Base-by-base conservation (phyloP, 2,329 filamentous ascomycete species). In the Botrytis pseudocinerea region DNA sequence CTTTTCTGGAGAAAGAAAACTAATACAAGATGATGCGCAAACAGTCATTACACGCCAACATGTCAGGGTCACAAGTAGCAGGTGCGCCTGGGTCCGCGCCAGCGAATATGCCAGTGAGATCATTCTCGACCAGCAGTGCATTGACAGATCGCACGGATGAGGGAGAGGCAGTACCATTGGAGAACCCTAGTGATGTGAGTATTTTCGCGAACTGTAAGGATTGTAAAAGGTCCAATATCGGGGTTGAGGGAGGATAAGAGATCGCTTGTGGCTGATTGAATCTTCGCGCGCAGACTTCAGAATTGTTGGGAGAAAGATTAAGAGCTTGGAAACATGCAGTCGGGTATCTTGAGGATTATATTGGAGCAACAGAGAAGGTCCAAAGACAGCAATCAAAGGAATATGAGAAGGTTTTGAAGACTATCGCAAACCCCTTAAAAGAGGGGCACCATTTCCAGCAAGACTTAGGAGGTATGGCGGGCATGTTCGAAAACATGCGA, bases 251-350 rank as follows among this genome's bases (percentile, higher is more conserved):
- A n/a, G 22, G n/a, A 40, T 28, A 42, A 25, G 35, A 20, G 42
- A 44, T 35, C 28, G 44, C 28, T n/a, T 48, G 69, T 42, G 42
- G 63, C 63, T 72, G 40, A 69, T 60, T 5, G 5, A 6, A n/a
- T 40, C 7, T 48, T 42, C 8, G n/a, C n/a, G 20, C 65, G 32
- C 51, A 93, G 91, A 93, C 92, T 35, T 90, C 91, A n/a, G 91
- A 88, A 59, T 87, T 98, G 68, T 91, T 99, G 76, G 87, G 91
- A 72, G 94, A 98, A 85, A 90, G 96, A 76, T 87, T 99, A 75
- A 92, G 93, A 79, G 96, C 96, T 64, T 99, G 94, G 94, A 98
- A 98, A 82, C 95, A 98, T 82, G 93, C 95, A 75, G 93, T 94
- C 75, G 93, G 87, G 73, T 95, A 97, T 81, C 87, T 99, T 65